These are phyloP conservation scores for Agaricus sinodeliciosus DNA, from an alignment of 768 basidiomycete genomes.

Conservation along the genomic window DNA sequence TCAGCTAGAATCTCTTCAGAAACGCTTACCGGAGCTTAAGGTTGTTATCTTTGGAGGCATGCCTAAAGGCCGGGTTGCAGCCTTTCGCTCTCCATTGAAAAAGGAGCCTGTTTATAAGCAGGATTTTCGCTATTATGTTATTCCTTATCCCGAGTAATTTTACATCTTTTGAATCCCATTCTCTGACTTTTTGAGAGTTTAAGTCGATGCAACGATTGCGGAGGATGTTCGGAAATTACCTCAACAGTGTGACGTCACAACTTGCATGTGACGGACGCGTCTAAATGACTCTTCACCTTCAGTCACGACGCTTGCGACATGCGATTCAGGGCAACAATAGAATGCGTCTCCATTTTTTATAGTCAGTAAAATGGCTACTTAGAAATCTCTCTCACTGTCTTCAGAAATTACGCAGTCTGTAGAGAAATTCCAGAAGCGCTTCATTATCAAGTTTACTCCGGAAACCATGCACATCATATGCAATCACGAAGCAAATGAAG, in stretches of 20 bases:
- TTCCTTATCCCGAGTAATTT: not conserved
- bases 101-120: not conserved
- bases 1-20: not conserved
- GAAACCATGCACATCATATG: constrained; percentile 78
- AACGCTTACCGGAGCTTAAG: not conserved
- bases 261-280: too few relatives aligned
- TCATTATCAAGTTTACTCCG: constrained; percentile 74
- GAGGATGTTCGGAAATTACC: too few relatives aligned
- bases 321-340: constrained; percentile 27
- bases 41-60: not conserved
- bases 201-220: too few relatives aligned
- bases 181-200: too few relatives aligned
- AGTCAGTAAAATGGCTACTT: constrained; percentile 19
- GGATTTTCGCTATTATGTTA: not conserved
- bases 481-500: constrained; percentile 71
- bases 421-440: constrained; percentile 80
- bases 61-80: not conserved
- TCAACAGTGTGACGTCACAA: not conserved
- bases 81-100: not conserved
- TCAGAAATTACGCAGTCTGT: constrained; percentile 75
- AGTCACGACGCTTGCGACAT: constrained; percentile 11
- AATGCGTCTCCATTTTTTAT: constrained; percentile 26
- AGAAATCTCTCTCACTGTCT: not conserved
- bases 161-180: too few relatives aligned
- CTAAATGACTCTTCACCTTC: too few relatives aligned